Conservation (phyloP, 2,329 filamentous ascomycete genomes). For the Cladosporium velox region DNA sequence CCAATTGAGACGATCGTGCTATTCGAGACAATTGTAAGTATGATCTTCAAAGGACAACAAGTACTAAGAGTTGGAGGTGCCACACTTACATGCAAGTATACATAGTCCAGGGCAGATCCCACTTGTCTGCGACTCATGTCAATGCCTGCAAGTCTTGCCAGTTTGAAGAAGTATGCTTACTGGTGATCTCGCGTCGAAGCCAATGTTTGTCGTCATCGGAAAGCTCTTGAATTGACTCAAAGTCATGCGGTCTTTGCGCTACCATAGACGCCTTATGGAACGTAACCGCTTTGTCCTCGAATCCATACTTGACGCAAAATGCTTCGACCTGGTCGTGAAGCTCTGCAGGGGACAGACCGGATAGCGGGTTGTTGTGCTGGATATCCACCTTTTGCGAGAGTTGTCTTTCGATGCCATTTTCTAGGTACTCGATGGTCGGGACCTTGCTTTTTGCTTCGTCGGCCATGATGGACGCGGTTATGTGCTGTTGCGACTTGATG, state of each 20-base stretch:
- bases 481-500: background rate
- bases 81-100: slow-evolving; percentile 48
- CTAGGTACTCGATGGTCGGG: slow-evolving; percentile 22
- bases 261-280: slow-evolving; percentile 55
- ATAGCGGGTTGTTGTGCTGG: slow-evolving; percentile 22
- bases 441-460: slow-evolving; percentile 16
- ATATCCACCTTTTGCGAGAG: slow-evolving; percentile 12
- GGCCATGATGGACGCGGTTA: slow-evolving; percentile 1
- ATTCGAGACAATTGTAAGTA: background rate
- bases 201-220: slow-evolving; percentile 45
- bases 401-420: slow-evolving; percentile 17
- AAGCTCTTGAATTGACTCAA: slow-evolving; percentile 48
- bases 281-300: slow-evolving; percentile 34
- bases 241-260: slow-evolving; percentile 51
- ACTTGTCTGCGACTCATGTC: slow-evolving; percentile 40
- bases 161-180: slow-evolving; percentile 26
- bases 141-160: background rate
- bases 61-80: background rate
- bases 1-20: slow-evolving; percentile 53
- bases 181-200: slow-evolving; percentile 49
- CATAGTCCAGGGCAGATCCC: slow-evolving; percentile 51
- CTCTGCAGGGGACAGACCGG: slow-evolving; percentile 18
- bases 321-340: slow-evolving; percentile 21
- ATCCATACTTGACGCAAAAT: slow-evolving; percentile 25
- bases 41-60: background rate